Base-by-base conservation (phyloP, 2,329 filamentous ascomycete genomes). In the Ophiostoma australiae region DNA sequence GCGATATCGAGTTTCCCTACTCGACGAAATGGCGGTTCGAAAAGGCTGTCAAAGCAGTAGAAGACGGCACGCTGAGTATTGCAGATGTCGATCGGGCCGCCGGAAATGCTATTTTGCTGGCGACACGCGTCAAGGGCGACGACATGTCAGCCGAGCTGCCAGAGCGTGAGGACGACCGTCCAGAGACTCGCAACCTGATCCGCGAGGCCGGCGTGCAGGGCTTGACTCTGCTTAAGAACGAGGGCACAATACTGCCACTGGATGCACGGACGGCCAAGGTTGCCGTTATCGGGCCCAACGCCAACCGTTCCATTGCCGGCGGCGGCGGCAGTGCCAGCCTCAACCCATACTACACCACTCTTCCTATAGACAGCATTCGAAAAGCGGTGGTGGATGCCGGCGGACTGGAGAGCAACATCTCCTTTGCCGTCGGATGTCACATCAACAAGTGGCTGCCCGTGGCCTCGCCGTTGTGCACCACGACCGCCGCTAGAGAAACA, bases 281-380 rank as follows among this genome's bases (percentile, higher is more conserved):
- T 71, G 89, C 88, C 3, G 83, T 90, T 72, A 90, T 91, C 69
- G 89, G 89, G 0, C 88, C 88, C 1, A 90, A 91, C 73, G 88
- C 87, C 27, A 89, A 90, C 76, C 81, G 87, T 70, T 86, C 88
- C 0, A 89, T 91, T 73, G 88, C 87, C n/a, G 87, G 86, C 20
- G 89, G 89, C 68, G 89, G 89, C 58, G 89, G 89, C 68, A 90
- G 88, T 75, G 89, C 89, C 23, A 89, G 86, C 73, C 79, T 91
- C 67, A 90, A 90, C 76, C 87, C 89, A 0, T 90, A 91, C 78
- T 91, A 91, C 78, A 88, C 83, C 74, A 89, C 87, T 1, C 82
- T 89, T 11, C 89, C 89, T 0, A 82, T 88, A 69, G 87, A 89
- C 65, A 89, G 88, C 75, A 89, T 90, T 72, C 86, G 67, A 11